Base-by-base conservation (phyloP, 257 asterid genomes). In the Galeopsis tetrahit region DNA sequence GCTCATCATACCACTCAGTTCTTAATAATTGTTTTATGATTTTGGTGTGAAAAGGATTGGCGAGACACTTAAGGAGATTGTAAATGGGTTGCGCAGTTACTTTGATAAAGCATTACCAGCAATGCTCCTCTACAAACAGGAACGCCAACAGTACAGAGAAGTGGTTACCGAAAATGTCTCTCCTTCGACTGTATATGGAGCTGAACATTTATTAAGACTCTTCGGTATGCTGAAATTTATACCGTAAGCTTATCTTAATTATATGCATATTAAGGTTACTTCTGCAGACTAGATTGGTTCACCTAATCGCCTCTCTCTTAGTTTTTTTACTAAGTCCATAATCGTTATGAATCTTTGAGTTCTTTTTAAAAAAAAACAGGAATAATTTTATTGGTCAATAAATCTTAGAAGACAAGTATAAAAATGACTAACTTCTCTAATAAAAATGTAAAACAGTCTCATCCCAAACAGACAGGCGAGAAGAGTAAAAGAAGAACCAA, bases 121-220 rank as follows among this genome's bases (percentile, higher is more conserved):
- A 49, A 77, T 81, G 88, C 90, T 91, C 61, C 90, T 91, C n/a
- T 91, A 91, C 82, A 81, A 82, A 71, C 82, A 85, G 10, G 97
- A 91, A 77, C 88, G 87, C 2, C 86, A 77, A 46, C 96, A 91
- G 69, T 85, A 82, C 73, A 68, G 75, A 77, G 84, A 77, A 74
- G 70, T 68, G 17, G 75, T 82, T 65, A 48, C 77, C 34, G 85
- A 85, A 14, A 66, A 78, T n/a, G 42, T 72, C 62, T n/a, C 86
- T 65, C 96, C 96, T 17, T 84, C 96, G 1, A 31, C 66, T 17
- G 82, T 91, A 21, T 91, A 89, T 73, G 97, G 97, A 71, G 96
- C 97, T 14, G 96, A 87, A 76, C 97, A 91, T 78, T 80, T 91
- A 33, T 69, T 91, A 60, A 82, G 97, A 75, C 92, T 91, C 53